phyloP scores from a whole-genome alignment of 1,284 basidiomycete genomes.

The Naganishia albida region DNA sequence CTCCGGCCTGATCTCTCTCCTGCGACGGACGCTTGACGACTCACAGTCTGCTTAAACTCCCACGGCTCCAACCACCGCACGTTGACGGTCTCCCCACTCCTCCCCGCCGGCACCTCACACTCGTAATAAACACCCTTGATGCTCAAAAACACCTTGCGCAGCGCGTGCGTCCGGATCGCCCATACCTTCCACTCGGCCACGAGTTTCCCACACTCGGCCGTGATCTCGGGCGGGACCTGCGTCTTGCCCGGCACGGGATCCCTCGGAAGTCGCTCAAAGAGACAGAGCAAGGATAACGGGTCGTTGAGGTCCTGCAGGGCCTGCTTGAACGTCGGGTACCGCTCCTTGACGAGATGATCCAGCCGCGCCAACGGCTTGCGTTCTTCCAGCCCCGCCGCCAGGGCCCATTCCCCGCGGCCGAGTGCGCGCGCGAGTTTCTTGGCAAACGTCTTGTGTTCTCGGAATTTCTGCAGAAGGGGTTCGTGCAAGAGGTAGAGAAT shows the following conservation, averaged over 20 bases:
- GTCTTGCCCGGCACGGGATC: constrained; percentile 61
- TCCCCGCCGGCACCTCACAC: constrained; percentile 67
- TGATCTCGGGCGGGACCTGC: constrained; percentile 77
- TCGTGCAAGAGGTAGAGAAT: constrained; percentile 97
- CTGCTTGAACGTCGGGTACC: constrained; percentile 98
- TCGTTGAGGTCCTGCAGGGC: constrained; percentile 96
- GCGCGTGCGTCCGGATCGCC: constrained; percentile 81
- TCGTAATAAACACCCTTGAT: constrained; percentile 99
- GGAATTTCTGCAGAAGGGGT: constrained; percentile 88
- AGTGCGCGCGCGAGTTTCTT: constrained; percentile 94
- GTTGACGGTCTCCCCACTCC: constrained; percentile 75
- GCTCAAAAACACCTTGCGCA: constrained; percentile 91
- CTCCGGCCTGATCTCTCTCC: too few relatives aligned
- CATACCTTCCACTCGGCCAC: constrained; percentile 87
- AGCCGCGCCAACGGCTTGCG: constrained; percentile 83
- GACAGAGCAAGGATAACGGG: constrained; percentile 89
- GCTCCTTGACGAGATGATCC: constrained; percentile 97
- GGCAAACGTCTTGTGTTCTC: constrained; percentile 98
- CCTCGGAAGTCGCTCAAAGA: constrained; percentile 87
- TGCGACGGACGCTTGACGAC: too few relatives aligned
- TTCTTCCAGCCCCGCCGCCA: constrained; percentile 91
- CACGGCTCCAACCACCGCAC: constrained; percentile 96
- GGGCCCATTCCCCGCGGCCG: constrained; percentile 90
- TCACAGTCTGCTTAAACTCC: constrained; percentile 92
- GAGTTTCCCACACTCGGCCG: constrained; percentile 87